Percentiles rank a stretch among this genome's conserved stretches.
phyloP scores from a whole-genome alignment of 768 basidiomycete species.

The Gautieria morchelliformis region DNA sequence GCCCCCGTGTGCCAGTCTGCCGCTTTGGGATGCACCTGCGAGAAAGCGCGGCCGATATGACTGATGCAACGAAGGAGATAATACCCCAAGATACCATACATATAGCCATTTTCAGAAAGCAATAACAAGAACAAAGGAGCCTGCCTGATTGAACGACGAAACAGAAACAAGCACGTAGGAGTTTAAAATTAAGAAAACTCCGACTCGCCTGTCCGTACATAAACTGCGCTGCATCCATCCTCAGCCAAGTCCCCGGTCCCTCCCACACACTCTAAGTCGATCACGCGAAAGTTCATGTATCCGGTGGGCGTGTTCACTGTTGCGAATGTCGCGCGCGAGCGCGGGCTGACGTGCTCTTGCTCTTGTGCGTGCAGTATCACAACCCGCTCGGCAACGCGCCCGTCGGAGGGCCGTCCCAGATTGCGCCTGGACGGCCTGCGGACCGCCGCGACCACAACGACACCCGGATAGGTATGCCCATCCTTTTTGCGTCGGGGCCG shows the following conservation, averaged over 20 bases:
- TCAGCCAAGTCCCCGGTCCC: constrained; percentile 1
- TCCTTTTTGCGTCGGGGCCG: constrained; percentile 48
- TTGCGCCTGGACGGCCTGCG: not conserved
- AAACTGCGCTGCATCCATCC: not conserved
- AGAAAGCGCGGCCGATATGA: too few species aligned
- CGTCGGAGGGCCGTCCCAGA: not conserved
- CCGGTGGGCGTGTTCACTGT: not conserved
- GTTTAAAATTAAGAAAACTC: not conserved
- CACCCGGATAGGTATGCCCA: constrained; percentile 35
- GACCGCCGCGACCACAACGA: constrained; percentile 7
- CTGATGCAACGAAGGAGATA: too few species aligned
- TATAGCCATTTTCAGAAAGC: too few species aligned
- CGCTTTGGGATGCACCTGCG: too few species aligned
- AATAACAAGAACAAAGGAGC: too few species aligned
- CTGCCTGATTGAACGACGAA: too few species aligned
- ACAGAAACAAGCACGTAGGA: not conserved
- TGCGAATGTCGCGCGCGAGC: too few species aligned
- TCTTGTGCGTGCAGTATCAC: not conserved
- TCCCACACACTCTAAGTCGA: not conserved
- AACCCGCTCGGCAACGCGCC: not conserved
- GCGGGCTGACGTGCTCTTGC: not conserved
- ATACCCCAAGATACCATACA: too few species aligned
- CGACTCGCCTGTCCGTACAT: not conserved
- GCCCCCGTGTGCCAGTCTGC: too few species aligned
- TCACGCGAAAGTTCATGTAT: not conserved